Base-by-base conservation (phyloP, 257 asterid species). In the Penstemon davidsonii region DNA sequence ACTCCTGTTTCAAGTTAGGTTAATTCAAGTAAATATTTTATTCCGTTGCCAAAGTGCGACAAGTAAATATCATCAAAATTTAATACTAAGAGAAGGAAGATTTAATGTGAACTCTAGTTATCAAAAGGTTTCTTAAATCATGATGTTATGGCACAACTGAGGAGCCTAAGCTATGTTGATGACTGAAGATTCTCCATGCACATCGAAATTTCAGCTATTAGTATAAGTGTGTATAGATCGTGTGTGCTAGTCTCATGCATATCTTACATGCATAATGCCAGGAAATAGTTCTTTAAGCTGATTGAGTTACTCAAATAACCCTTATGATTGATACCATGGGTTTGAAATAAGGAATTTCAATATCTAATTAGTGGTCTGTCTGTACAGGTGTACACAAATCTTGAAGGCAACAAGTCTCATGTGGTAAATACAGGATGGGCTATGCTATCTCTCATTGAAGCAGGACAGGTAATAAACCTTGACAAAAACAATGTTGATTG, bases 341-440 rank as follows among this genome's bases (percentile, higher is more conserved):
- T 18, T 62, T 55, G 18, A 8, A 62, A 45, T 41, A 4, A 33
- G n/a, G 46, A 33, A 68, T 60, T 47, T 38, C 62, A 68, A 33
- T 56, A 52, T 60, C 69, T 15, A 42, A 78, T 55, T 71, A 57
- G 40, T 71, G 62, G 33, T 64, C 75, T 50, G 37, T 67, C 54
- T 60, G 49, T 77, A 39, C 74, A 94, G 99, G 97, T 91, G 41
- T 94, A 94, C 61, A 66, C 97, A 55, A 86, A 89, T 82, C 78
- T 91, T 53, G 95, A 91, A 78, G 96, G 95, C 70, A 81, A 81
- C 79, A 86, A 81, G 84, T 79, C 95, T 67, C 96, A 94, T 76
- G 84, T 91, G 65, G 99, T 88, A 60, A 89, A 91, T 77, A 91
- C 99, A 12, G 86, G 85, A 65, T 94, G 99, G 99, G 95, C 96